Percentiles rank a stretch among this genome's conserved stretches.
Conservation (phyloP, 176 grass and related monocot genomes). For the Eragrostis curvula region DNA sequence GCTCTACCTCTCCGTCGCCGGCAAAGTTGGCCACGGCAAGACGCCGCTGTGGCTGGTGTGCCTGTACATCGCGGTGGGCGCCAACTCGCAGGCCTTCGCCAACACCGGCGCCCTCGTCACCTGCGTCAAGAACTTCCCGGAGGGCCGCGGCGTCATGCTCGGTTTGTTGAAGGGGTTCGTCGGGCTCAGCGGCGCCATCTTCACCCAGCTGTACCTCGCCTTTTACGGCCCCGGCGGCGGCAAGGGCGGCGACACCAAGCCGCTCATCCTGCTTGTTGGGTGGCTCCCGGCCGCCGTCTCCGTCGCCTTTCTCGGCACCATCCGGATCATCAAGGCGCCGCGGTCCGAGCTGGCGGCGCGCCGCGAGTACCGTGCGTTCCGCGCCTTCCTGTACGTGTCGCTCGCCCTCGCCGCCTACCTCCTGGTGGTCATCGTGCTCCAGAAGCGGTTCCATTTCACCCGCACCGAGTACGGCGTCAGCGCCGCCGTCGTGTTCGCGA, state of each 20-base stretch:
- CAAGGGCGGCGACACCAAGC: conserved; percentile 42
- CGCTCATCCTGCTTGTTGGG: conserved; percentile 51
- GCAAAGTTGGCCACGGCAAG: not conserved
- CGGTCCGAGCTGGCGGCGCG: not conserved
- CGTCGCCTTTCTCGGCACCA: conserved; percentile 35
- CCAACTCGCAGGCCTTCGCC: conserved; percentile 87
- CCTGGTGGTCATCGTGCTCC: conserved; percentile 22
- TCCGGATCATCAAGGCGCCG: conserved; percentile 42
- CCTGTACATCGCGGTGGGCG: conserved; percentile 75
- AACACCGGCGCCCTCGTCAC: conserved; percentile 81
- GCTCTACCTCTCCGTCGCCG: conserved; percentile 63
- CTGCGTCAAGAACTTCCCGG: conserved; percentile 81
- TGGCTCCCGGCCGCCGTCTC: conserved; percentile 56
- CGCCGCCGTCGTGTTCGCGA: conserved; percentile 25
- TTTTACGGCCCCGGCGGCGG: conserved; percentile 54
- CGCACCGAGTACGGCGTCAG: conserved; percentile 22
- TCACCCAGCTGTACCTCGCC: conserved; percentile 76
- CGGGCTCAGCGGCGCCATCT: conserved; percentile 82
- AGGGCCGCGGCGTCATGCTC: conserved; percentile 70
- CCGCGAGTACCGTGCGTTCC: conserved; percentile 23
- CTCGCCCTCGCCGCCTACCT: conserved; percentile 39
- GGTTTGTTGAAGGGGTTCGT: conserved; percentile 84
- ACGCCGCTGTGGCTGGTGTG: conserved; percentile 64
- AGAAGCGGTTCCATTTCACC: conserved; percentile 32
- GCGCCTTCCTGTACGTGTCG: conserved; percentile 36